A percentile compares a stretch with the other conserved stretches of the same genome.
These are phyloP conservation scores for Aspergillus spinulosporus DNA, from an alignment of 2,329 filamentous ascomycete species.

Conservation along the genomic window DNA sequence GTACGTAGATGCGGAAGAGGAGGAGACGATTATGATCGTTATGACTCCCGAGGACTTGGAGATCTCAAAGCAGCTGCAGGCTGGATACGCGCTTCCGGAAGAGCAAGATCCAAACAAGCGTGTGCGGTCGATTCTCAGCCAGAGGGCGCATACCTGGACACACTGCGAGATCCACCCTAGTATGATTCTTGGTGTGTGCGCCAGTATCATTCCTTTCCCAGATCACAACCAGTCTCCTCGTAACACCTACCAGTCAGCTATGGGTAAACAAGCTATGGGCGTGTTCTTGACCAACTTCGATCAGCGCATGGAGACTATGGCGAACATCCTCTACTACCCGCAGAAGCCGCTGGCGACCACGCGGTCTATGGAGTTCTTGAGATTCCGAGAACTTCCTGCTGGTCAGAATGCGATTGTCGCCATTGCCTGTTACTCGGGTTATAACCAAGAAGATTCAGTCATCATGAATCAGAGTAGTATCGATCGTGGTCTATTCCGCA, in stretches of 20 bases:
- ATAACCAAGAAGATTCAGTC: constrained; percentile 99
- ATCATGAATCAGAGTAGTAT: constrained; percentile 99
- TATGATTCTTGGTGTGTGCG: constrained; percentile 98
- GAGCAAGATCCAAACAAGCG: constrained; percentile 78
- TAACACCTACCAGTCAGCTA: constrained; percentile 99
- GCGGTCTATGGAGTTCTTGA: constrained; percentile 96
- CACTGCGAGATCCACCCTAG: constrained; percentile 99
- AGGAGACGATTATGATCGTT: constrained; percentile 98
- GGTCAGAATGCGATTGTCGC: constrained; percentile 98
- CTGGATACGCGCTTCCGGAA: constrained; percentile 60
- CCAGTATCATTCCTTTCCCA: constrained; percentile 98
- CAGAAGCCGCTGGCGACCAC: constrained; percentile 97
- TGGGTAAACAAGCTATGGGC: constrained; percentile 99
- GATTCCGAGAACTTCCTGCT: constrained; percentile 94
- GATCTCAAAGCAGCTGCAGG: constrained; percentile 68
- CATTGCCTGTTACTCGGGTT: constrained; percentile 95
- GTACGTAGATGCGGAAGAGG: constrained; percentile 96
- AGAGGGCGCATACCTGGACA: constrained; percentile 87
- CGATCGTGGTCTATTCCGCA: constrained; percentile 94
- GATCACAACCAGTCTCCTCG: constrained; percentile 97
- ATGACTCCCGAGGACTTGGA: constrained; percentile 98
- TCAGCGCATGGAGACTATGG: constrained; percentile 98
- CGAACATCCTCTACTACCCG: constrained; percentile 97
- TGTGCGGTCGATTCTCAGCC: constrained; percentile 83
- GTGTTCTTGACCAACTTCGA: constrained; percentile 97